phyloP scores from a whole-genome alignment of 1,284 basidiomycete genomes.

The Leccinum pseudoinsigne region DNA sequence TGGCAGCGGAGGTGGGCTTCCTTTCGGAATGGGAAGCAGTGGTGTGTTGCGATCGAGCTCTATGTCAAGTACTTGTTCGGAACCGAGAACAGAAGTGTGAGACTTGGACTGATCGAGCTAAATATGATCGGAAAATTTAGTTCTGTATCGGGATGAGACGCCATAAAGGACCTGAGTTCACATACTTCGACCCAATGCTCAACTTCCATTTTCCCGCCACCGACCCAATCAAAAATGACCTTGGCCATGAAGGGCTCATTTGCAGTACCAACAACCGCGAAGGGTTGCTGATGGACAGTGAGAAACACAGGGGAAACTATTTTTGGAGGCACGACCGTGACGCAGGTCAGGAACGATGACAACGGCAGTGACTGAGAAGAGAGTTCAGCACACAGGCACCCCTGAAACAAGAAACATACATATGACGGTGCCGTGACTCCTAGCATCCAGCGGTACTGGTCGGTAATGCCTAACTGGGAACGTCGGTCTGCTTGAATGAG shows the following conservation, averaged over 20 bases:
- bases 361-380: conserved; percentile 33
- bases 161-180: conserved; percentile 10
- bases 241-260: conserved; percentile 64
- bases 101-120: conserved; percentile 62
- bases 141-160: not conserved
- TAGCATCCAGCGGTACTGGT: conserved; percentile 74
- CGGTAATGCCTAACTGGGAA: conserved; percentile 26
- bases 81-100: conserved; percentile 51
- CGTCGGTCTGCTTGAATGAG: conserved; percentile 43
- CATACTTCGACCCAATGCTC: conserved; percentile 79
- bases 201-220: conserved; percentile 45
- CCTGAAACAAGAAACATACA: conserved; percentile 41
- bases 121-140: conserved; percentile 2
- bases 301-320: conserved; percentile 35
- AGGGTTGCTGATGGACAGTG: conserved; percentile 51
- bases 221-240: conserved; percentile 54
- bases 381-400: conserved; percentile 3
- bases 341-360: conserved; percentile 46
- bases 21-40: conserved; percentile 41
- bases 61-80: conserved; percentile 71
- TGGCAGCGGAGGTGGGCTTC: conserved; percentile 27
- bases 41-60: conserved; percentile 65
- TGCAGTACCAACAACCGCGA: conserved; percentile 54
- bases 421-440: conserved; percentile 69
- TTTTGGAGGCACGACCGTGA: conserved; percentile 42